phyloP scores from a whole-genome alignment of 352 stramenopile species.

The Thraustochytrium sp. region DNA sequence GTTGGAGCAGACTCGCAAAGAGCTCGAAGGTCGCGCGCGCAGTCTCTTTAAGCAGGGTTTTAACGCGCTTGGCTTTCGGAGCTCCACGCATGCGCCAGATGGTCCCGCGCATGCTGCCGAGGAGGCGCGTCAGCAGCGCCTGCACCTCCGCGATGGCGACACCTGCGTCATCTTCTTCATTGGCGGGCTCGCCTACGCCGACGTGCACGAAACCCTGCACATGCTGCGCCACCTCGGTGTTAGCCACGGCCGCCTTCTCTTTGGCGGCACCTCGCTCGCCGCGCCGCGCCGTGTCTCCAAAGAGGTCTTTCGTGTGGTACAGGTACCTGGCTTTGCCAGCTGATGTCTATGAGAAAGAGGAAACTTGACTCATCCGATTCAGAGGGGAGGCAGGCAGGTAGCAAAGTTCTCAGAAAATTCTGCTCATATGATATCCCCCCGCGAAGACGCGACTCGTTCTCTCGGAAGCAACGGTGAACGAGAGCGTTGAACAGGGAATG shows the following conservation, averaged over 20 bases:
- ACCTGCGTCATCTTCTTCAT: neutral
- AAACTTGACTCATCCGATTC: too few relatives aligned
- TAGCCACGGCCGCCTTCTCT: neutral
- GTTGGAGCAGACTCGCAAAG: neutral
- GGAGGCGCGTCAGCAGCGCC: neutral
- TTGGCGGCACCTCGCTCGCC: neutral
- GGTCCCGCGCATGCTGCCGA: neutral
- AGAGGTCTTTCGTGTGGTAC: neutral
- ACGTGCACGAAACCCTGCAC: neutral
- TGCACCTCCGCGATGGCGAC: neutral
- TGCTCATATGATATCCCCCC: too few relatives aligned
- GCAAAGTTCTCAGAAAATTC: too few relatives aligned
- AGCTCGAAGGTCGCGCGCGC: neutral
- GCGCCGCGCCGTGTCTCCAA: neutral
- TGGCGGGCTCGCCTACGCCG: neutral
- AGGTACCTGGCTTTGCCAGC: neutral
- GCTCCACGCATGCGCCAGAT: neutral
- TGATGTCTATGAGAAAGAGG: too few relatives aligned
- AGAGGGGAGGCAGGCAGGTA: too few relatives aligned
- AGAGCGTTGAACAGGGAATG: too few relatives aligned
- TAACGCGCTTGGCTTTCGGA: neutral
- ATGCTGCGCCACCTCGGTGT: neutral
- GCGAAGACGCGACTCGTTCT: too few relatives aligned
- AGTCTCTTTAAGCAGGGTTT: neutral
- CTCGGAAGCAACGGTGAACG: too few relatives aligned